Conservation (phyloP, 345 rosid species). For the Brassica carinata region DNA sequence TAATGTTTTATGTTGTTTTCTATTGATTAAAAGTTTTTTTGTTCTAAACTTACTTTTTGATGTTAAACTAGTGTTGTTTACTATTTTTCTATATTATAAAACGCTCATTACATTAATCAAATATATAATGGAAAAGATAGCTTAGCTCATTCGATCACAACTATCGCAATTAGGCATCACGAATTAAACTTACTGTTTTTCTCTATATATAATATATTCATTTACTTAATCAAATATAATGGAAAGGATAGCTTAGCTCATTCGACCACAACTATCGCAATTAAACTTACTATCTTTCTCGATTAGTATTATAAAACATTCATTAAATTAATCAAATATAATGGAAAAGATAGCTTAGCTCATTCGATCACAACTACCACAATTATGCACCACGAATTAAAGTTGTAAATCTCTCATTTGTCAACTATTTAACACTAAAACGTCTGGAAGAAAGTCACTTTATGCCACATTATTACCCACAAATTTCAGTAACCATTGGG, state of each 20-base stretch:
- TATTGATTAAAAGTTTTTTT: too few species aligned
- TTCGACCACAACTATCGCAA: background rate
- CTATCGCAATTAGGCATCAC: background rate
- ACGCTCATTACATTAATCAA: background rate
- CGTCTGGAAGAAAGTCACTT: background rate
- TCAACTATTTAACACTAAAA: background rate
- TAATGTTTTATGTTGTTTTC: too few species aligned
- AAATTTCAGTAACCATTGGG: background rate
- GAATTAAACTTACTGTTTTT: background rate
- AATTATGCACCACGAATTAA: background rate
- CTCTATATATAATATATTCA: background rate
- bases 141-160: background rate
- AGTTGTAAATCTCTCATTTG: background rate
- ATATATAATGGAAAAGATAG: background rate
- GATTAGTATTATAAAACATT: background rate
- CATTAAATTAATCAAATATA: background rate
- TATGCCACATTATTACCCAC: background rate
- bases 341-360: background rate
- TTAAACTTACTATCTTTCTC: background rate
- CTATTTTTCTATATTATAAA: background rate
- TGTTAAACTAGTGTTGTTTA: background rate
- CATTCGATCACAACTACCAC: background rate
- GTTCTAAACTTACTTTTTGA: too few species aligned
- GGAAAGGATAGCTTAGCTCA: conserved; percentile 1
- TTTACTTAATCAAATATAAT: background rate